These are phyloP conservation scores for Phlegmacium glaucopus DNA, from an alignment of 768 basidiomycete species.

Conservation along the genomic window DNA sequence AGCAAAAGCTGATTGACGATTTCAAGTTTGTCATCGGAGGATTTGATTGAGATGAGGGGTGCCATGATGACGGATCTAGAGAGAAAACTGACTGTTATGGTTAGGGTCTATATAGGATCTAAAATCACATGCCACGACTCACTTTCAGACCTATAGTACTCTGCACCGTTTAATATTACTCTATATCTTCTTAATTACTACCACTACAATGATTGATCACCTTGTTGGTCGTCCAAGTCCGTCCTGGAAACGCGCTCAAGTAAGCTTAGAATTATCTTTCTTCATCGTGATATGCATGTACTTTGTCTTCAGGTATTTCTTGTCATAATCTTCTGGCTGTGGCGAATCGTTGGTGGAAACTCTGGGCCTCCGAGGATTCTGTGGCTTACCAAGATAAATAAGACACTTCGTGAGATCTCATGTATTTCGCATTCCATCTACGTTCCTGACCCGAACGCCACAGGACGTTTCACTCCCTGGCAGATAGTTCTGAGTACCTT, in stretches of 20 bases:
- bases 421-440: background rate
- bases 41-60: constrained; percentile 39
- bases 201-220: constrained; percentile 82
- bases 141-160: no score
- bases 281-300: constrained; percentile 1
- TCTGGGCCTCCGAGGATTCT: constrained; percentile 63
- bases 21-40: constrained; percentile 50
- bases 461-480: constrained; percentile 92
- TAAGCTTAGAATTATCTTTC: constrained; percentile 22
- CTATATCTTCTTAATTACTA: constrained; percentile 5
- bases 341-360: constrained; percentile 68
- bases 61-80: constrained; percentile 16
- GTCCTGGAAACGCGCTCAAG: constrained; percentile 88
- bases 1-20: constrained; percentile 90
- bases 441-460: constrained; percentile 4
- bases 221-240: constrained; percentile 83
- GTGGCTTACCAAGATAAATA: constrained; percentile 59
- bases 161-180: no score
- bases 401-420: constrained; percentile 48
- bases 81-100: constrained; percentile 5
- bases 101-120: constrained; percentile 19
- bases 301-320: constrained; percentile 66
- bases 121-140: constrained; percentile 21
- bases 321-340: constrained; percentile 90
- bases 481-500: constrained; percentile 87